Base-by-base conservation (phyloP, 495 filamentous ascomycete genomes). In the Penicillium lagena region DNA sequence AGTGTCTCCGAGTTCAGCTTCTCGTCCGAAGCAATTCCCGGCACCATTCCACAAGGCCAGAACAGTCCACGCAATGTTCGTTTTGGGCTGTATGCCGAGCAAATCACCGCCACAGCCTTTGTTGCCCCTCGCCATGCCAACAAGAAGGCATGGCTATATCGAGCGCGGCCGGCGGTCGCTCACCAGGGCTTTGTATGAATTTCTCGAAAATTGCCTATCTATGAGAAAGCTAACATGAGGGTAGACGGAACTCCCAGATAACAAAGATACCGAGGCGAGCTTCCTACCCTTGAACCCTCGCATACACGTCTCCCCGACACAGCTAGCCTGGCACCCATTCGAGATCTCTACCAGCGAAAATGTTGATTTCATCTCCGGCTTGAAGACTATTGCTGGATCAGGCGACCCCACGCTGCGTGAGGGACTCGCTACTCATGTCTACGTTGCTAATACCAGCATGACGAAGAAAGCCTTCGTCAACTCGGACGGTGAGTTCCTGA, bases 281-380 rank as follows among this genome's bases (percentile, higher is more conserved):
- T 77, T 77, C 49, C 50, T 73, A 2, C 70, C 70, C 0, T 43
- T 73, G 15, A 71, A 73, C 47, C 67, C 68, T 7, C 75, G 71
- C 46, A 72, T 86, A 15, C 79, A 83, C 48, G 75, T 87, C 55
- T 82, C 86, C 7, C 71, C 71, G 29, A 73, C 70, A 1, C 70
- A 72, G 47, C 60, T 72, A 2, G 72, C 70, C 32, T 75, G 72
- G 72, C 62, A 68, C 29, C 72, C 72, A 6, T 67, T 73, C 31
- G 68, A 73, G 13, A 71, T 73, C 46, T 68, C 71, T 9, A 47
- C 39, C 7, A 47, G 45, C 14, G 65, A 48, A 12, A 51, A 67
- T 7, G 56, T 70, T 12, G 69, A 72, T 48, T 73, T 74, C 35
- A 45, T 72, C 34, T 57, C 59, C 7, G 70, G 72, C n/a, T 55